Conservation (phyloP, 1,139 yeast genomes). For the Hyphopichia buzzinii region DNA sequence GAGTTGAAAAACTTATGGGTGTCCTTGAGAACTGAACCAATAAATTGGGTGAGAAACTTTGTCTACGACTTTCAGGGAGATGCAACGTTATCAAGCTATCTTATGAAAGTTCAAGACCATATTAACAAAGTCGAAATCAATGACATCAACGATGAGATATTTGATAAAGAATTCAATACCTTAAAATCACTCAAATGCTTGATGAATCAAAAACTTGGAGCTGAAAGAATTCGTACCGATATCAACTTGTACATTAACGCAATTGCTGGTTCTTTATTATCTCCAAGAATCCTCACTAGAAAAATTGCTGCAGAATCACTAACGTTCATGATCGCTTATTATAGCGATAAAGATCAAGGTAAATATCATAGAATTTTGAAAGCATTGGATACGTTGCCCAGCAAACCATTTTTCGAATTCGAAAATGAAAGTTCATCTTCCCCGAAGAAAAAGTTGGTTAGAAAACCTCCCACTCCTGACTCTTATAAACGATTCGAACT, state of each 20-base stretch:
- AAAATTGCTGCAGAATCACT: constrained; percentile 78
- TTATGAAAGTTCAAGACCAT: constrained; percentile 39
- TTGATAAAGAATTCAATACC: constrained; percentile 48
- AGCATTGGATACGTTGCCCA: constrained; percentile 62
- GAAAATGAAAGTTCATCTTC: constrained; percentile 12
- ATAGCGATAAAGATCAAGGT: constrained; percentile 30
- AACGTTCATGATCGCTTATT: constrained; percentile 48
- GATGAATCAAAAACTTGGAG: constrained; percentile 48
- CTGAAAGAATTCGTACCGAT: constrained; percentile 41
- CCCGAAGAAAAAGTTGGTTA: constrained; percentile 27
- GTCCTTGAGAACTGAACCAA: constrained; percentile 85
- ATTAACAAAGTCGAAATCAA: constrained; percentile 30
- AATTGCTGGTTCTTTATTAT: constrained; percentile 44
- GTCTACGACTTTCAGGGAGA: constrained; percentile 83
- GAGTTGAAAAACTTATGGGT: constrained; percentile 88
- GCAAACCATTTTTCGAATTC: constrained; percentile 58
- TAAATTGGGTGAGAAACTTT: constrained; percentile 84
- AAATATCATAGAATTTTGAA: constrained; percentile 64
- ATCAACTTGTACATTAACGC: constrained; percentile 42
- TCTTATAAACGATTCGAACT: constrained; percentile 66
- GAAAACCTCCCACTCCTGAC: constrained; percentile 40
- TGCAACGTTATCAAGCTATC: constrained; percentile 58
- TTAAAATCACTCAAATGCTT: constrained; percentile 46
- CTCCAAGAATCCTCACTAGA: constrained; percentile 71
- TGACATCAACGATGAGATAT: constrained; percentile 43